Conservation (phyloP, 192 early-diverging fungal species). For the Lobosporangium transversale region DNA sequence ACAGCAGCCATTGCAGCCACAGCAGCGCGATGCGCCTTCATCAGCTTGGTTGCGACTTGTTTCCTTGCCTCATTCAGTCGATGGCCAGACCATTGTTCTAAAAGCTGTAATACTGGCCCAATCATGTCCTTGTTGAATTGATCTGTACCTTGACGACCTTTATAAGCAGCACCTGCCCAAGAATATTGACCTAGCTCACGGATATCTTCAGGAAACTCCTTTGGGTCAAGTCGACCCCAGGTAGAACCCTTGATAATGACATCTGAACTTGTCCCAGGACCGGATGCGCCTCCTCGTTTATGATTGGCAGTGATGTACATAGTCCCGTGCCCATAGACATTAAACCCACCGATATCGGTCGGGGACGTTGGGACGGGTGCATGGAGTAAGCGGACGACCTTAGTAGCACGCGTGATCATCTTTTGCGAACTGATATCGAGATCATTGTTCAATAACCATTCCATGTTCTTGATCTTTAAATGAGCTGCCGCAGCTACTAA, state of each 20-base stretch:
- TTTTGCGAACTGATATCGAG: constrained; percentile 28
- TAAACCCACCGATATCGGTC: background rate
- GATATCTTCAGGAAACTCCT: constrained; percentile 15
- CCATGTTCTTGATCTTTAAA: constrained; percentile 38
- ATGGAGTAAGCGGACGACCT: constrained; percentile 25
- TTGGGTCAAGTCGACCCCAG: background rate
- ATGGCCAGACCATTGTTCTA: constrained; percentile 41
- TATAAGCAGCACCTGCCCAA: constrained; percentile 36
- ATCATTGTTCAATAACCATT: constrained; percentile 48
- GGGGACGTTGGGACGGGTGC: background rate
- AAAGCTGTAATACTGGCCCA: constrained; percentile 24
- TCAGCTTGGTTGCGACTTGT: constrained; percentile 37
- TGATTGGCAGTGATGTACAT: background rate
- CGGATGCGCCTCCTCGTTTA: background rate
- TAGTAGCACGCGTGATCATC: constrained; percentile 18
- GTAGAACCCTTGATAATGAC: no score
- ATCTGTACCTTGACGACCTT: background rate
- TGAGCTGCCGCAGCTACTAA: constrained; percentile 38
- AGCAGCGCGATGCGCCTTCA: constrained; percentile 16
- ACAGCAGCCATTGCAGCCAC: background rate
- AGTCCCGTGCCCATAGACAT: background rate
- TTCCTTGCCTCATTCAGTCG: constrained; percentile 9
- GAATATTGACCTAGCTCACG: constrained; percentile 40
- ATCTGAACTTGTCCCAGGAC: background rate
- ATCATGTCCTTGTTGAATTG: constrained; percentile 31